phyloP scores from a whole-genome alignment of 371 early-diverging fungal genomes.

The Syncephalastrum sp. region DNA sequence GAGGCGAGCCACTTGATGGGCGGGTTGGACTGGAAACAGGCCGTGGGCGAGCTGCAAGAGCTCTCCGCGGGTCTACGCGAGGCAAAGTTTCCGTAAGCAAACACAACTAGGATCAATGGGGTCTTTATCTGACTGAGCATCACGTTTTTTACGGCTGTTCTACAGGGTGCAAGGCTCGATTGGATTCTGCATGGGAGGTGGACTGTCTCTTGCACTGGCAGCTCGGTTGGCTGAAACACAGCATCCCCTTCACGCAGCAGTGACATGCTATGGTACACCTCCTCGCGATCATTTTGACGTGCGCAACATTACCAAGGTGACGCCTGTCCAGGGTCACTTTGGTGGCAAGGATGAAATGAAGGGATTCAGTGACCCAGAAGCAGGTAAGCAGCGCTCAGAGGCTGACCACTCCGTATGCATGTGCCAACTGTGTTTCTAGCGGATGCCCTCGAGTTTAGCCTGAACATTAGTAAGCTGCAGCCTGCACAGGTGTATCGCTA shows the following conservation, averaged over 20 bases:
- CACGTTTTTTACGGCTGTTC: neutral
- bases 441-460: conserved; percentile 14
- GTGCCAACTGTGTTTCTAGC: conserved; percentile 5
- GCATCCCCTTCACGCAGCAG: conserved; percentile 35
- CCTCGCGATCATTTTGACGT: conserved; percentile 35
- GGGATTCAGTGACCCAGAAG: conserved; percentile 47
- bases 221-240: conserved; percentile 20
- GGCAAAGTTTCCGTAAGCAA: conserved; percentile 19
- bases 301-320: conserved; percentile 30
- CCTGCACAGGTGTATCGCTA: conserved; percentile 25
- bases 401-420: neutral
- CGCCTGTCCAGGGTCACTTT: conserved; percentile 53
- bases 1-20: conserved; percentile 53
- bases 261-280: conserved; percentile 51
- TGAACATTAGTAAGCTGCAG: neutral
- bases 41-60: conserved; percentile 30
- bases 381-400: conserved; percentile 11
- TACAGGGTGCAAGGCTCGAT: conserved; percentile 36
- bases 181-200: conserved; percentile 57
- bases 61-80: conserved; percentile 22
- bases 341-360: conserved; percentile 36
- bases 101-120: no score
- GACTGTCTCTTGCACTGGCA: conserved; percentile 42
- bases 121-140: neutral
- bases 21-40: conserved; percentile 43